These are phyloP conservation scores for Pseudonectria buxi DNA, from an alignment of 2,329 filamentous ascomycete species.

Conservation along the genomic window DNA sequence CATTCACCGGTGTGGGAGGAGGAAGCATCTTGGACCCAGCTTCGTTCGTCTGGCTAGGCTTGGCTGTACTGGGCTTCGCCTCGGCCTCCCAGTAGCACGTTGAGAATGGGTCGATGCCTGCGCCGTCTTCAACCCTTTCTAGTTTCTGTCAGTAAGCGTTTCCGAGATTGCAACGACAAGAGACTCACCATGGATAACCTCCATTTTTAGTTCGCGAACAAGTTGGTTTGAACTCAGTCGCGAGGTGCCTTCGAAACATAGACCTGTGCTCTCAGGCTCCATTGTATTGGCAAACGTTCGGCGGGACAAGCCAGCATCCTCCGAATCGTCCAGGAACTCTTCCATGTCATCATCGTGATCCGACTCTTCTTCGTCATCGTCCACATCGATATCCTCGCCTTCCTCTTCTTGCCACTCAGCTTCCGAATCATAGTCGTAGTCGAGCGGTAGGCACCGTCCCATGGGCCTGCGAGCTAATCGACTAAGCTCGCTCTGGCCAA, in stretches of 20 bases:
- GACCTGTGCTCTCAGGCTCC: slow-evolving; percentile 68
- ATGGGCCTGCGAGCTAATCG: slow-evolving; percentile 49
- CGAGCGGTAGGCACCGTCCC: slow-evolving; percentile 51
- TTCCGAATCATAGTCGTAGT: slow-evolving; percentile 84
- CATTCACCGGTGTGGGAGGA: slow-evolving; percentile 27
- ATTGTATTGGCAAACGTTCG: slow-evolving; percentile 61
- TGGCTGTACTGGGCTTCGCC: slow-evolving; percentile 22
- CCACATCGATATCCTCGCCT: slow-evolving; percentile 62
- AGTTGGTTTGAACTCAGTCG: slow-evolving; percentile 41
- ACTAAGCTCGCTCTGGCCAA: slow-evolving; percentile 38
- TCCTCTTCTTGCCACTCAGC: slow-evolving; percentile 76
- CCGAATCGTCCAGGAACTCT: slow-evolving; percentile 82
- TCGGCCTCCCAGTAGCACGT: slow-evolving; percentile 66
- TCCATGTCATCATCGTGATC: slow-evolving; percentile 82
- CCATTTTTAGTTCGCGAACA: slow-evolving; percentile 60
- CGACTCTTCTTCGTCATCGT: slow-evolving; percentile 61
- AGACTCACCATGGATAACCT: slow-evolving; percentile 62
- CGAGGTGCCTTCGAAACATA: slow-evolving; percentile 70
- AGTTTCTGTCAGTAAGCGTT: slow-evolving; percentile 12
- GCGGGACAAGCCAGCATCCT: slow-evolving; percentile 53
- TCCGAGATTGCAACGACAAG: background rate
- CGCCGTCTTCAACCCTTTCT: slow-evolving; percentile 44
- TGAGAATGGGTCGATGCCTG: slow-evolving; percentile 75
- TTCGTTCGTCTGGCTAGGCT: slow-evolving; percentile 11
- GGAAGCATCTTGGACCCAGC: slow-evolving; percentile 24